A percentile compares a stretch with the other conserved stretches of the same genome.
phyloP scores from a whole-genome alignment of 148 eudicot genomes.

The Silene latifolia region DNA sequence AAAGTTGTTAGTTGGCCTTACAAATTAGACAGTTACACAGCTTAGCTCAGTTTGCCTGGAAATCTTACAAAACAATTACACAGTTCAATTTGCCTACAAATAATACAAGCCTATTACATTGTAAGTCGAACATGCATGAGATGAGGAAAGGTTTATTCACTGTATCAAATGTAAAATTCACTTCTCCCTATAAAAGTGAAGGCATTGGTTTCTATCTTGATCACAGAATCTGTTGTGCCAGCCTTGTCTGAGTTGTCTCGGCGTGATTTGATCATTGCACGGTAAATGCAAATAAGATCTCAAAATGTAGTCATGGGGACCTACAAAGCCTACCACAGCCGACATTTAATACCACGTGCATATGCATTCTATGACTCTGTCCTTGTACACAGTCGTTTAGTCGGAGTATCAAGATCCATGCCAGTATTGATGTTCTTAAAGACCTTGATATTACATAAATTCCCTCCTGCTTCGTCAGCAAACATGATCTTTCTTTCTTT shows the following conservation, averaged over 20 bases:
- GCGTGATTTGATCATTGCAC: background rate
- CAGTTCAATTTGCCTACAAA: background rate
- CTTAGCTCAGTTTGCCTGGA: background rate
- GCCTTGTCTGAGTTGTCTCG: background rate
- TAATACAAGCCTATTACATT: background rate
- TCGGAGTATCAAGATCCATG: slow-evolving; percentile 12
- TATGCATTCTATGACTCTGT: slow-evolving; percentile 13
- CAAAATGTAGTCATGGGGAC: no score
- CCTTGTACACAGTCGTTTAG: slow-evolving; percentile 19
- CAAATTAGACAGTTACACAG: background rate
- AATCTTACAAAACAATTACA: background rate
- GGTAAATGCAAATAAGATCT: no score
- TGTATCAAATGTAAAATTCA: background rate
- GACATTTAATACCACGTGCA: background rate
- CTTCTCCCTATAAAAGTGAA: background rate
- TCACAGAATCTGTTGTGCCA: background rate
- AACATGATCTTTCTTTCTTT: slow-evolving; percentile 62
- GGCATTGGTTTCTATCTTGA: background rate
- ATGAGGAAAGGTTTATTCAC: background rate
- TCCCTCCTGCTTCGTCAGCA: slow-evolving; percentile 93
- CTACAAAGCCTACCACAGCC: no score
- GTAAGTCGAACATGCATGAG: background rate
- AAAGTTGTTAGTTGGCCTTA: background rate
- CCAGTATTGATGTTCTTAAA: slow-evolving; percentile 31
- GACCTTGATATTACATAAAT: slow-evolving; percentile 62